Evolutionary conservation across 2,329 filamentous ascomycete species (phyloP), one percentile per base, ranked within the genome.

Genomic region (Cladosporium sp.): DNA sequence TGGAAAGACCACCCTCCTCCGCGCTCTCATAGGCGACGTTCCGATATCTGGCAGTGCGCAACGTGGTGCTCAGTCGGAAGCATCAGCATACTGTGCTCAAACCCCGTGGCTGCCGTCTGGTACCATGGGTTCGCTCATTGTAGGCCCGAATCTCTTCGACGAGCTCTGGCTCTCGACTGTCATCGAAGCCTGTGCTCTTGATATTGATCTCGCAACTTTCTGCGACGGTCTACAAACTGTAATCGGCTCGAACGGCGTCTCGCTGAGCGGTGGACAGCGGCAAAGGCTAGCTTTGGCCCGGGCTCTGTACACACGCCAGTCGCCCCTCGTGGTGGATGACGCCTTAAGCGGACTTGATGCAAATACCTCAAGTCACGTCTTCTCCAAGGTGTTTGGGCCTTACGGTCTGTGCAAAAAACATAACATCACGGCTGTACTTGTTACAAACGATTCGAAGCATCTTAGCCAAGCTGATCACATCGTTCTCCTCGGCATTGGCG

Each of bases 251-350:
- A 81, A 82, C 67, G 83, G 83, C 37, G 78, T 83, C 65, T 77
- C 80, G 26, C 76, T 85, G 35, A 85, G 82, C 71, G 83, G 83
- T 33, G 83, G 83, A 5, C 83, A 85, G 68, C 83, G 79, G 67
- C 82, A 84, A 67, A 78, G 83, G 37, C 37, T 67, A n/a, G 31
- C 82, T 23, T 77, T 85, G 26, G 84, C 84, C 18, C 76, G 84
- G 65, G 83, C 83, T 14, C 74, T 84, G 8, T 85, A 85, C 71
- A 78, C 83, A 26, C 78, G 80, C 53, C 79, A 78, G 55, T 77
- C 80, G 33, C 75, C 83, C 31, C 73, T 84, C 29, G 75, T 85
- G 18, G 76, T 85, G 10, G 83, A 85, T 68, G 83, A 85, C 67
- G 79, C 81, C 21, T 77, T 85, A 16, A 83, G 80, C 66, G 82